Base-by-base conservation (phyloP, 2,329 filamentous ascomycete genomes). In the Chrysosporium keratinophilum region DNA sequence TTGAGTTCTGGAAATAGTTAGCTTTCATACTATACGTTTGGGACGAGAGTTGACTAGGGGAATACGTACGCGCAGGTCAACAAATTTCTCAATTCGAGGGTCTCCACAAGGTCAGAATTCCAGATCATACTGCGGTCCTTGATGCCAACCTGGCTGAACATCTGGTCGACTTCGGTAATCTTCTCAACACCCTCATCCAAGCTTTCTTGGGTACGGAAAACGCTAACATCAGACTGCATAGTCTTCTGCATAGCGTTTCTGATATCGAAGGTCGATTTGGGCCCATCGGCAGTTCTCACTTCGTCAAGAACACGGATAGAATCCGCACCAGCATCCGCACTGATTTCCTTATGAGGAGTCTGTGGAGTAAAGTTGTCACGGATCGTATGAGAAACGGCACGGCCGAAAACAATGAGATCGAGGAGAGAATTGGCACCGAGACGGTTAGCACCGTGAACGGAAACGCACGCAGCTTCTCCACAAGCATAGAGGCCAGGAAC, bases 121-220 rank as follows among this genome's bases (percentile, higher is more conserved):
- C 91, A 97, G 78, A 97, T 97, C 91, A 97, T 96, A 80, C 88
- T 94, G 73, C 93, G 87, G 74, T 97, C 91, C 82, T 95, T 95
- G 76, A 88, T 96, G 67, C 88, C 88, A 63, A 97, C 85, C 67
- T 96, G 78, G 64, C 78, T 74, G 75, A 86, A 97, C 65, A 77
- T 79, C 64, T 80, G 73, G 70, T 97, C 91, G 63, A 97, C 88
- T 62, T 88, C 83, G 60, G 75, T 82, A 71, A 97, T 93, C 78
- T 84, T 90, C 73, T 78, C 77, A 58, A 95, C 90, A 81, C 91
- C 91, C 74, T 96, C 87, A 63, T 96, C 88, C 71, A 97, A 81
- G 62, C 83, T 88, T 73, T 95, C 86, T 63, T 97, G 89, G 42
- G 87, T 95, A 70, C 91, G 82, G 87, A 97, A 97, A 56, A 97